Conservation (phyloP, 2,329 filamentous ascomycete genomes). For the Mycosphaerella sp. region DNA sequence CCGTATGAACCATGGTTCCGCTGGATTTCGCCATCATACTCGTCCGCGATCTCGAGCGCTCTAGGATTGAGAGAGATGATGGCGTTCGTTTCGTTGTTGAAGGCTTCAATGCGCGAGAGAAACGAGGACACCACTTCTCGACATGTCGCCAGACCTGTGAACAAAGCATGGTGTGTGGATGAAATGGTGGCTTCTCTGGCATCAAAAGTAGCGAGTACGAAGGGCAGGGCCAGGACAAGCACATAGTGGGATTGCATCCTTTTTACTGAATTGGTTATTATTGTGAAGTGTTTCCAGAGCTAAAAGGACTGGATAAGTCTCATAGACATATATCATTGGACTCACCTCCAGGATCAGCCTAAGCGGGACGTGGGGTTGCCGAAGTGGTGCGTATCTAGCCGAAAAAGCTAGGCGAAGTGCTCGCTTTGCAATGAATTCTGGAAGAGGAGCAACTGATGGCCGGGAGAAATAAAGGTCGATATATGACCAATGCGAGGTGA, state of each 20-base stretch:
- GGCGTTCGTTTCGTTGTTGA: slow-evolving; percentile 54
- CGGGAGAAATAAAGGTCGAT: neutral
- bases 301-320: neutral
- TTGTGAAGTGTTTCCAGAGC: neutral
- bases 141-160: slow-evolving; percentile 49
- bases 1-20: slow-evolving; percentile 45
- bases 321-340: neutral
- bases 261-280: neutral
- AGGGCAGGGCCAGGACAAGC: neutral
- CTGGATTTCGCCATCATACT: slow-evolving; percentile 43
- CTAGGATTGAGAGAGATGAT: slow-evolving; percentile 49
- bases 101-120: slow-evolving; percentile 50
- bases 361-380: neutral
- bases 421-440: neutral
- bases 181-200: slow-evolving; percentile 54
- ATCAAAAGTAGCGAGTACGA: slow-evolving; percentile 39
- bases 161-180: slow-evolving; percentile 51
- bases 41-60: slow-evolving; percentile 45
- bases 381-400: neutral
- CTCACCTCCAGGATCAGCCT: neutral
- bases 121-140: slow-evolving; percentile 50
- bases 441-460: neutral
- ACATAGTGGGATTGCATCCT: neutral
- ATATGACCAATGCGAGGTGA: neutral
- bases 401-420: neutral